phyloP scores from a whole-genome alignment of 2,329 filamentous ascomycete genomes.

The Pestalotiopsis sp. region DNA sequence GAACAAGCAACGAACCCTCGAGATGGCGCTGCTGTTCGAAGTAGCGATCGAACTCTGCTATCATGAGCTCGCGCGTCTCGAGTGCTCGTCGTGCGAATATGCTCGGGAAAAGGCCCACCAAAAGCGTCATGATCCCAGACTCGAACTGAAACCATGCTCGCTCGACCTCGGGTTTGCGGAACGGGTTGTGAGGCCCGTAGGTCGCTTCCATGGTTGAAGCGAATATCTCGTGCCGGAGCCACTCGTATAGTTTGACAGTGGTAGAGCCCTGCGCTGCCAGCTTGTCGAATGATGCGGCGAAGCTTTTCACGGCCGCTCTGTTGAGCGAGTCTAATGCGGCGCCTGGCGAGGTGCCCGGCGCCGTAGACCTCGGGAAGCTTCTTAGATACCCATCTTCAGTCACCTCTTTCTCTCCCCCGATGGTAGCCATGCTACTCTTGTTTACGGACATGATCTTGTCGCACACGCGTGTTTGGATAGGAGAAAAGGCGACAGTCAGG shows the following conservation, averaged over 20 bases:
- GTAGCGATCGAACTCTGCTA: conserved; percentile 17
- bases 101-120: conserved; percentile 15
- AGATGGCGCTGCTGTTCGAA: conserved; percentile 17
- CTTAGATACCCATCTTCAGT: conserved; percentile 15
- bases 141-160: conserved; percentile 15
- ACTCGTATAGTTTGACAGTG: conserved; percentile 11
- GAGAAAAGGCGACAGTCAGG: conserved; percentile 12
- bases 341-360: conserved; percentile 8
- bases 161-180: conserved; percentile 11
- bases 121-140: conserved; percentile 12
- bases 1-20: conserved; percentile 17
- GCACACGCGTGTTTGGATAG: conserved; percentile 14
- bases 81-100: conserved; percentile 12
- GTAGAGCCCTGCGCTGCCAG: not conserved
- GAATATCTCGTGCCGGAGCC: conserved; percentile 8
- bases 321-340: conserved; percentile 13
- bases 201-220: conserved; percentile 14
- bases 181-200: conserved; percentile 20
- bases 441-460: conserved; percentile 14
- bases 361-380: conserved; percentile 9
- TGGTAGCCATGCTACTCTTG: conserved; percentile 14
- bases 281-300: conserved; percentile 8
- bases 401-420: conserved; percentile 13
- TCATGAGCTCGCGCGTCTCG: conserved; percentile 16
- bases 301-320: not conserved